Evolutionary conservation across 2,329 filamentous ascomycete genomes (phyloP).

Genomic region (Colletotrichum sp.): DNA sequence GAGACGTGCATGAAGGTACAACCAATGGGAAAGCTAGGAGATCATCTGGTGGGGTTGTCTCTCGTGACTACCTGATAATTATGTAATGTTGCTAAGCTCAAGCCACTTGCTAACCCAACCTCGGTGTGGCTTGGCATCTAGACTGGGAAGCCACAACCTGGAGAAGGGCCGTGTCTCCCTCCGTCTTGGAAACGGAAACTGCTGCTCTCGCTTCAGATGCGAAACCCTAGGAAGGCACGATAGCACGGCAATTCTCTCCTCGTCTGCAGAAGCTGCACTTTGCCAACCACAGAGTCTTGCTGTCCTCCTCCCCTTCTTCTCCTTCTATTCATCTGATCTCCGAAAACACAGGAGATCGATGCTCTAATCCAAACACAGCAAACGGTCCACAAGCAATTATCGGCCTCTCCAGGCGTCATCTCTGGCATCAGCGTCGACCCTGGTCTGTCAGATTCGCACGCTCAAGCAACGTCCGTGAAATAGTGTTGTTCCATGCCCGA

Average conservation of each 20-base stretch:
- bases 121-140: neutral
- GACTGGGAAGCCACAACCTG: neutral
- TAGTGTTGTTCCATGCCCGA: neutral
- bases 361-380: neutral
- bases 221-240: neutral
- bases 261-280: neutral
- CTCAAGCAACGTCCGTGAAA: neutral
- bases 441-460: neutral
- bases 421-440: neutral
- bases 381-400: neutral
- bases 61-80: neutral
- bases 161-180: neutral
- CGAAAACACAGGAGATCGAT: neutral
- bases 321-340: neutral
- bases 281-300: neutral
- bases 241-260: neutral
- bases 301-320: neutral
- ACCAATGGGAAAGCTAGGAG: conserved; percentile 18
- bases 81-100: neutral
- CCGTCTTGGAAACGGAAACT: neutral
- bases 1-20: conserved; percentile 23
- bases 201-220: neutral
- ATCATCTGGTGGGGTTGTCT: neutral
- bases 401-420: neutral
- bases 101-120: neutral